Base-by-base conservation (phyloP, 208 protist genomes). In the Kentomonas sorsogonicus region DNA sequence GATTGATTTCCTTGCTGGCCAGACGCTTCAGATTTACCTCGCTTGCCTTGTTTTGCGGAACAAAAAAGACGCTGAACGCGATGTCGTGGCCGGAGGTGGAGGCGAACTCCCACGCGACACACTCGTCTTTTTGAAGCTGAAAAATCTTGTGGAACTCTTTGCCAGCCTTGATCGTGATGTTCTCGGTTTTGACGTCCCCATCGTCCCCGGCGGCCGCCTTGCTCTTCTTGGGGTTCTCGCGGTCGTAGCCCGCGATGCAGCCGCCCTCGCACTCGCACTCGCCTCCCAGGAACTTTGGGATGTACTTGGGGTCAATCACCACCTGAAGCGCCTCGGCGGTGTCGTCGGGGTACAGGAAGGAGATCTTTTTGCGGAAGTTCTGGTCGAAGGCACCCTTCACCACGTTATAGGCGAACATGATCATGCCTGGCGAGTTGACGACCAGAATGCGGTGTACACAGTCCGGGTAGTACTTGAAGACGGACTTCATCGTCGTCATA, bases 381-480 rank as follows among this genome's bases (percentile, higher is more conserved):
- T 55, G 57, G 39, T 83, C 66, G n/a, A 89, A 46, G 11, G 64
- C 58, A 0, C 44, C 23, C 36, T 75, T 75, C 10, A 89, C 39
- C 13, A 89, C 44, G 33, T 69, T 72, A 56, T 69, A 89, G 43
- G 61, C 60, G 30, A 77, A 63, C 43, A 59, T 60, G 34, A 79
- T 55, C 13, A 67, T 64, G 6, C 61, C 7, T 11, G 73, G 68
- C 45, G 66, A 79, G 61, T 89, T 89, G 34, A 80, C 69, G 16
- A 76, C 63, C 13, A 80, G 55, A 26, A 89, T 62, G 46, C 71
- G 73, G 48, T 82, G 68, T 1, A 83, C 60, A 20, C 55, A 56
- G 39, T 89, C 76, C 16, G 81, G 74, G 63, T 82, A 84, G 60
- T 82, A 71, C 16, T 56, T 36, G 26, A 80, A 75, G 23, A 80